Base-by-base conservation (phyloP, 2,329 filamentous ascomycete species). In the Ophiostoma novo-ulmi region DNA sequence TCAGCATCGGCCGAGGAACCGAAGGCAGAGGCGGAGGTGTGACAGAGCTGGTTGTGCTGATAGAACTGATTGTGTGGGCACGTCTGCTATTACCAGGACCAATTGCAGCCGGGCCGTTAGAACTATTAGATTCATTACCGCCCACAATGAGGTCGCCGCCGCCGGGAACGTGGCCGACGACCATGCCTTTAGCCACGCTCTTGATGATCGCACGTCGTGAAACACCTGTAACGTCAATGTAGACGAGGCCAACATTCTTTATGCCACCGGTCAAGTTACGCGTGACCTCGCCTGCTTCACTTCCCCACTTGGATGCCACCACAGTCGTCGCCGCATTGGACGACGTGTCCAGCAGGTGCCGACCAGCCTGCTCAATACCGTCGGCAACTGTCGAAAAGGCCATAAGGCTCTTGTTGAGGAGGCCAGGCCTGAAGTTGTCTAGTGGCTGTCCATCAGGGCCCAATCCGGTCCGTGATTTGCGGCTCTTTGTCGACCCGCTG, bases 171-270 rank as follows among this genome's bases (percentile, higher is more conserved):
- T 88, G 89, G 48, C 92, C 92, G 5, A 96, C 89, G 0, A 96
- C 89, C 95, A 99, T 98, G 58, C 95, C 93, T 82, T 97, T 97
- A 26, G 94, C 95, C 1, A 98, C 95, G 61, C 91, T 92, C 83
- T 97, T 99, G 78, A 99, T 87, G 63, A 99, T 88, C 0, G 95
- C 95, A 73, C 89, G 88, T 61, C 95, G 86, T 70, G 92, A 97
- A 1, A 99, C 95, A 48, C 95, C 95, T 0, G 94, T 91, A 1
- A 96, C 94, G 76, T 99, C 95, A 72, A 99, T 97, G 78, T 99
- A 99, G 41, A 99, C 95, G 38, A 99, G 84, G 6, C 94, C 95
- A 8, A 98, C 95, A 75, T 98, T 99, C 84, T 95, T 97, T 76
- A 97, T 89, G 35, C 94, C 94, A 5, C 92, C 90, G 0, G 93